Conservation (phyloP, 139 green algal genomes). For the Volvox reticuliferus region DNA sequence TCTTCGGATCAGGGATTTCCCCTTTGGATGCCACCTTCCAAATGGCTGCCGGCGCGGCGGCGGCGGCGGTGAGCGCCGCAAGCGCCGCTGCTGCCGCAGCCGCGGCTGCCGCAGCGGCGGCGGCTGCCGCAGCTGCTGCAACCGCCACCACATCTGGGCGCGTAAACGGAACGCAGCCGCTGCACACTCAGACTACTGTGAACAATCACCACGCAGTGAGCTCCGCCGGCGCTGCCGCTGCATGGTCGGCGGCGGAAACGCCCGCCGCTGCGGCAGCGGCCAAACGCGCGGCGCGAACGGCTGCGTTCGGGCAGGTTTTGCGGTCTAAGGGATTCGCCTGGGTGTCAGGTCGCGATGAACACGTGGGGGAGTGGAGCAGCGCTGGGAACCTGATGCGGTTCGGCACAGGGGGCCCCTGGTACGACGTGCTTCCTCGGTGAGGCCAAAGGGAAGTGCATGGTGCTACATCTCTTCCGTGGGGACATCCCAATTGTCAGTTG, state of each 20-base stretch:
- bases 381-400: constrained; percentile 75
- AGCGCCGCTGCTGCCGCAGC: background rate
- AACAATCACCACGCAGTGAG: background rate
- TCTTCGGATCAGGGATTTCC: too few species aligned
- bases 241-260: background rate
- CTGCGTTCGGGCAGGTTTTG: constrained; percentile 57
- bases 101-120: background rate
- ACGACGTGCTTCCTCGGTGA: constrained; percentile 69
- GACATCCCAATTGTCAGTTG: too few species aligned
- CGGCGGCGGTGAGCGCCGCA: constrained; percentile 10
- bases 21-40: background rate
- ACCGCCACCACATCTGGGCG: constrained; percentile 1
- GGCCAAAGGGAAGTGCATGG: background rate
- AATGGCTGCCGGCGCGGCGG: constrained; percentile 2
- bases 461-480: too few species aligned
- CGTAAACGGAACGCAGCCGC: background rate
- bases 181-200: background rate
- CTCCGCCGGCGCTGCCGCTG: background rate
- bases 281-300: constrained; percentile 20
- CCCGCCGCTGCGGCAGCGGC: constrained; percentile 23
- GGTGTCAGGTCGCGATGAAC: constrained; percentile 69
- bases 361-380: constrained; percentile 79
- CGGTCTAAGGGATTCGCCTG: constrained; percentile 86
- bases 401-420: constrained; percentile 78
- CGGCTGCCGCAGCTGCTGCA: background rate